These are phyloP conservation scores for Quercus dentata DNA, from an alignment of 306 rosid species.

Conservation along the genomic window DNA sequence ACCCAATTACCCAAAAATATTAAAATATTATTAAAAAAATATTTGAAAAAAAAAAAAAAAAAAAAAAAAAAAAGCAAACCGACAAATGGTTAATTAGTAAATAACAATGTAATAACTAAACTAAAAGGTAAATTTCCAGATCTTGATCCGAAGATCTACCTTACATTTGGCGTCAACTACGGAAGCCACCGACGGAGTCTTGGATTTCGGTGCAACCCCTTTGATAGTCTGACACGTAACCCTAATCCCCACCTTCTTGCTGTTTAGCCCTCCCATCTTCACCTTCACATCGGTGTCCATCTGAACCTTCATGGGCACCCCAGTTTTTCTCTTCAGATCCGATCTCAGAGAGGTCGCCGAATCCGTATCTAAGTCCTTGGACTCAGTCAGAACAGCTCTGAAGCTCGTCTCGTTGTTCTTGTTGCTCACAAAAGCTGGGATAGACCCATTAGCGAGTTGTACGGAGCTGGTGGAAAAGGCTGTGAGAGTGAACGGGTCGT, in stretches of 20 bases:
- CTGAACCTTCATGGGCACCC: slow-evolving; percentile 61
- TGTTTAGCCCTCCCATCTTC: slow-evolving; percentile 64
- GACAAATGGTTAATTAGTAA: not conserved
- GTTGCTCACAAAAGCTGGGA: slow-evolving; percentile 54
- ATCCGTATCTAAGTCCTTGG: slow-evolving; percentile 67
- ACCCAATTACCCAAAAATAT: not conserved
- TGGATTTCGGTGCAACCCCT: slow-evolving; percentile 66
- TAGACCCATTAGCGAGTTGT: slow-evolving; percentile 64
- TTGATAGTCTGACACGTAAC: slow-evolving; percentile 66
- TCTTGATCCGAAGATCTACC: slow-evolving; percentile 96
- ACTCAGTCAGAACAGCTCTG: slow-evolving; percentile 39
- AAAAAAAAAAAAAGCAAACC: not conserved
- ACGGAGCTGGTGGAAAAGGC: slow-evolving; percentile 36
- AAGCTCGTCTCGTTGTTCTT: slow-evolving; percentile 71
- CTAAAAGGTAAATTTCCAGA: slow-evolving; percentile 85
- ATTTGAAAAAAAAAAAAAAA: not conserved
- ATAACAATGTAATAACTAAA: not conserved
- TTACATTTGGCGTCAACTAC: slow-evolving; percentile 69
- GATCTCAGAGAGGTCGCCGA: slow-evolving; percentile 65
- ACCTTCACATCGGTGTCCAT: slow-evolving; percentile 84
- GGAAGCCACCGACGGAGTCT: slow-evolving; percentile 72
- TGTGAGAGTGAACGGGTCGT: slow-evolving; percentile 53
- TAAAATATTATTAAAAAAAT: not conserved
- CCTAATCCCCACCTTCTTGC: slow-evolving; percentile 79
- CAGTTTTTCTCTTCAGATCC: slow-evolving; percentile 63